These are phyloP conservation scores for Auxenochlorella protothecoides DNA, from an alignment of 139 green algal genomes.

Conservation along the genomic window DNA sequence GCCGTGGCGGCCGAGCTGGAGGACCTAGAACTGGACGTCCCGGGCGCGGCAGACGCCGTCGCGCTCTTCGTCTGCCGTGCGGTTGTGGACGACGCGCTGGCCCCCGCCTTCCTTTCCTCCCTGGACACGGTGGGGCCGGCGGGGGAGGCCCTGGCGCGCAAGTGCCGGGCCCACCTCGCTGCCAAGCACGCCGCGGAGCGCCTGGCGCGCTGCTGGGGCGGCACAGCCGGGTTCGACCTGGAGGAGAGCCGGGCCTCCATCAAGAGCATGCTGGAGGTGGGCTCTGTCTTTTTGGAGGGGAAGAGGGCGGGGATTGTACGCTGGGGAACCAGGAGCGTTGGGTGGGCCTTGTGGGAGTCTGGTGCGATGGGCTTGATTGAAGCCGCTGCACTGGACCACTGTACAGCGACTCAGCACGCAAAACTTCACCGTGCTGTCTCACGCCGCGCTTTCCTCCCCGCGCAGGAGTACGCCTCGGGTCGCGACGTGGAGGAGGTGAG, in stretches of 20 bases:
- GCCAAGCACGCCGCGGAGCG: slow-evolving; percentile 66
- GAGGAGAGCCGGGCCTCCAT: slow-evolving; percentile 51
- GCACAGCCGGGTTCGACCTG: slow-evolving; percentile 35
- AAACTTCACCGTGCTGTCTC: too few species aligned
- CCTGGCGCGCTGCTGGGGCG: slow-evolving; percentile 65
- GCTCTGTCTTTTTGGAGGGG: background rate
- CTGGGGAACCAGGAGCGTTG: too few species aligned
- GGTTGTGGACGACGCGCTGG: slow-evolving; percentile 85
- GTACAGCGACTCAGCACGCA: too few species aligned
- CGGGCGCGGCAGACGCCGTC: slow-evolving; percentile 65
- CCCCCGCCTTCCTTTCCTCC: slow-evolving; percentile 37
- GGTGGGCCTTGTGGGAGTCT: too few species aligned
- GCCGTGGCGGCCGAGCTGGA: slow-evolving; percentile 50
- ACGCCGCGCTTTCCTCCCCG: background rate
- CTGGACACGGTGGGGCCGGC: slow-evolving; percentile 18
- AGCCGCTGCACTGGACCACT: too few species aligned
- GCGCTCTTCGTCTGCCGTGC: slow-evolving; percentile 47
- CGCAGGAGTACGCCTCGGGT: slow-evolving; percentile 40
- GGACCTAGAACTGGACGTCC: slow-evolving; percentile 83
- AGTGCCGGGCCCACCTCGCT: slow-evolving; percentile 42
- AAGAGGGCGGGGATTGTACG: too few species aligned
- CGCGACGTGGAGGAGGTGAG: slow-evolving; percentile 47
- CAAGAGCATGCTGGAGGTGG: slow-evolving; percentile 42
- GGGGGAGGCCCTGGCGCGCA: slow-evolving; percentile 32
- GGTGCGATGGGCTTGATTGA: too few species aligned